These are phyloP conservation scores for Fusarium sp. DNA, from an alignment of 2,329 filamentous ascomycete genomes.

Conservation along the genomic window DNA sequence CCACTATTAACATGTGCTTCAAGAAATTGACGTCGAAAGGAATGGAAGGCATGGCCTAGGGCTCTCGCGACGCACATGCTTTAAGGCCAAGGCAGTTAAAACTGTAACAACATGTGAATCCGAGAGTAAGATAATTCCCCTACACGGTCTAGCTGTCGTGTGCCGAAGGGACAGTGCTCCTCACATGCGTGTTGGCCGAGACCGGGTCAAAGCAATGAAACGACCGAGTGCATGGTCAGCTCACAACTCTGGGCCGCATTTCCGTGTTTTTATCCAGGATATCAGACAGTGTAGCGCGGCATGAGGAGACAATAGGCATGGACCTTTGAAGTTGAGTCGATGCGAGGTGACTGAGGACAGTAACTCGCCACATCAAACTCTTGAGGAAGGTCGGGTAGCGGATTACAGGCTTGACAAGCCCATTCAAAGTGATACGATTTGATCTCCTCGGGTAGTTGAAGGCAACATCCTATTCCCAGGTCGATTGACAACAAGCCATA, in stretches of 20 bases:
- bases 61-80: background rate
- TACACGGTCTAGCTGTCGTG: constrained; percentile 57
- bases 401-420: constrained; percentile 61
- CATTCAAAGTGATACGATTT: constrained; percentile 61
- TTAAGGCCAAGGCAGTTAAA: background rate
- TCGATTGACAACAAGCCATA: constrained; percentile 69
- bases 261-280: constrained; percentile 66
- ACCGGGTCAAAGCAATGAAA: background rate
- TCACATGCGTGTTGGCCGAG: constrained; percentile 56
- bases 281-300: constrained; percentile 60
- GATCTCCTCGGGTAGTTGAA: constrained; percentile 57
- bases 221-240: background rate
- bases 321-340: constrained; percentile 41
- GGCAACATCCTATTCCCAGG: constrained; percentile 55
- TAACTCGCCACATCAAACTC: constrained; percentile 66
- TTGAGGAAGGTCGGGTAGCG: constrained; percentile 63
- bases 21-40: background rate
- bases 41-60: background rate
- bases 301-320: constrained; percentile 63
- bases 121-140: background rate
- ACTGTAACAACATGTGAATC: background rate
- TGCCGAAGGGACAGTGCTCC: constrained; percentile 65
- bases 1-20: background rate
- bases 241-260: constrained; percentile 41
- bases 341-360: no score